A percentile compares a stretch with the other conserved stretches of the same genome.
Evolutionary conservation across 768 basidiomycete genomes (phyloP).

Genomic region (Ephemerocybe angulata): DNA sequence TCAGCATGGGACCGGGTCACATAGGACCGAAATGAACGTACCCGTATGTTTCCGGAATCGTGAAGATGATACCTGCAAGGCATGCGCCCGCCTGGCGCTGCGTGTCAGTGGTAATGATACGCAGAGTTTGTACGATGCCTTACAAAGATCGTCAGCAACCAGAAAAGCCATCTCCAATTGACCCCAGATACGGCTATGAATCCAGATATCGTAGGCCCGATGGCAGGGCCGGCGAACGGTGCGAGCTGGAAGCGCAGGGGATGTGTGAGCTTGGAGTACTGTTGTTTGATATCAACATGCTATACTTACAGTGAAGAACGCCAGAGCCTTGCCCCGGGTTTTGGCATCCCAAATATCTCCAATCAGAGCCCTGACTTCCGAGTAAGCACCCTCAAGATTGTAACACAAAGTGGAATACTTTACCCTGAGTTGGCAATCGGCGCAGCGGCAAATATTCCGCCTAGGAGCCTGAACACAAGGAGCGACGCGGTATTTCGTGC

Average conservation of each 20-base stretch:
- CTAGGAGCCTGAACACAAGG: slow-evolving; percentile 68
- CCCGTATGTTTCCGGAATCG: slow-evolving; percentile 67
- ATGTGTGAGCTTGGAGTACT: not conserved
- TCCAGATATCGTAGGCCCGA: slow-evolving; percentile 53
- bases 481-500: slow-evolving; percentile 57
- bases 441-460: slow-evolving; percentile 63
- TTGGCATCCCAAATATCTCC: slow-evolving; percentile 61
- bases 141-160: slow-evolving; percentile 58
- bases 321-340: slow-evolving; percentile 60
- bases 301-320: slow-evolving; percentile 45
- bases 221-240: slow-evolving; percentile 63
- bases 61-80: slow-evolving; percentile 45
- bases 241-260: slow-evolving; percentile 27
- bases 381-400: not conserved
- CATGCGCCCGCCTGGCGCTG: slow-evolving; percentile 43
- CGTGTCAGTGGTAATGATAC: not conserved
- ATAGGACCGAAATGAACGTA: slow-evolving; percentile 21
- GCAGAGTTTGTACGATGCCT: slow-evolving; percentile 13
- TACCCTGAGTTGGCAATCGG: slow-evolving; percentile 70
- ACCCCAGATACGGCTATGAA: slow-evolving; percentile 31
- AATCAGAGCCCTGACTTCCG: slow-evolving; percentile 40
- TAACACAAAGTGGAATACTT: slow-evolving; percentile 36
- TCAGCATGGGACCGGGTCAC: not conserved
- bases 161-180: slow-evolving; percentile 67
- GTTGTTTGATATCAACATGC: not conserved